Conservation (phyloP, 192 early-diverging fungal species). For the Entrophospora sp. region DNA sequence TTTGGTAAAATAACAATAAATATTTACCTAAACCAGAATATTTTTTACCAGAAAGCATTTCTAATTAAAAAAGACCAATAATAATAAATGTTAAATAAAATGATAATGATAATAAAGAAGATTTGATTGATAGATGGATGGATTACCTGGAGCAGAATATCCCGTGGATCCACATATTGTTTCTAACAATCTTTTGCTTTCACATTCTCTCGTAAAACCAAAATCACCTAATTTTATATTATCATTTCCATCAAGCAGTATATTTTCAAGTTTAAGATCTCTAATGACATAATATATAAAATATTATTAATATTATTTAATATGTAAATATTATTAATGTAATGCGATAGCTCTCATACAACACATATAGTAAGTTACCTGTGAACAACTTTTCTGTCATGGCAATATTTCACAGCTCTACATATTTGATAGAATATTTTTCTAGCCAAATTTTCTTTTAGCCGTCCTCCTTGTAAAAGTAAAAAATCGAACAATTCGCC, state of each 20-base stretch:
- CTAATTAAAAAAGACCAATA: slow-evolving; percentile 30
- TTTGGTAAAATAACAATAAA: background rate
- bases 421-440: slow-evolving; percentile 43
- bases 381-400: slow-evolving; percentile 46
- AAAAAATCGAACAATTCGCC: slow-evolving; percentile 55
- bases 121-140: background rate
- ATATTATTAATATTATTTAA: background rate
- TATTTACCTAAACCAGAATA: slow-evolving; percentile 65
- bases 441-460: slow-evolving; percentile 33
- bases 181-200: slow-evolving; percentile 50
- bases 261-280: slow-evolving; percentile 56
- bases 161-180: slow-evolving; percentile 58
- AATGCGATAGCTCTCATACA: too few species aligned
- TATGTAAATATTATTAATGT: background rate
- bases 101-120: background rate
- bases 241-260: slow-evolving; percentile 43
- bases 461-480: slow-evolving; percentile 30
- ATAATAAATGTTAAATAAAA: too few species aligned
- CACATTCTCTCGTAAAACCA: slow-evolving; percentile 53
- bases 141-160: slow-evolving; percentile 67
- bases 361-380: too few species aligned
- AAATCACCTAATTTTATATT: slow-evolving; percentile 60
- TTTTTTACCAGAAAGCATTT: slow-evolving; percentile 66
- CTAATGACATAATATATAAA: slow-evolving; percentile 19
- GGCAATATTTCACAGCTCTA: slow-evolving; percentile 43